Evolutionary conservation across 768 basidiomycete genomes (phyloP).

Genomic region (Tephrocybe sp.): DNA sequence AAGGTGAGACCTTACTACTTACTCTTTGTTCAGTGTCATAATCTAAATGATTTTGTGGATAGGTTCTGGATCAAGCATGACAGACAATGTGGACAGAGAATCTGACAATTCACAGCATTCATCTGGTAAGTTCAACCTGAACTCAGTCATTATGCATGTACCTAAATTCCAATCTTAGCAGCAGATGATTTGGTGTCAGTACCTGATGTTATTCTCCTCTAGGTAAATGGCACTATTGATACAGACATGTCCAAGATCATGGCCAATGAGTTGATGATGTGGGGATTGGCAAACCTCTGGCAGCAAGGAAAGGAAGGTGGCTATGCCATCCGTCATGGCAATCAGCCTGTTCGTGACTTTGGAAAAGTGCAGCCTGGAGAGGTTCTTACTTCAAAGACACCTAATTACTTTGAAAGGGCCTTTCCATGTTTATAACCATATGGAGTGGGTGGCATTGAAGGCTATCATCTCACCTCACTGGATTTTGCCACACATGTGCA

Average conservation of each 20-base stretch:
- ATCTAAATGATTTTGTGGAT: too few species aligned
- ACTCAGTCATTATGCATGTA: too few species aligned
- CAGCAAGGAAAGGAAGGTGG: too few species aligned
- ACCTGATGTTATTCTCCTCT: neutral
- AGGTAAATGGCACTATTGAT: neutral
- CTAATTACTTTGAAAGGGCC: slow-evolving; percentile 8
- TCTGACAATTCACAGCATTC: too few species aligned
- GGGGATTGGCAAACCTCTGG: neutral
- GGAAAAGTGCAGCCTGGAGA: neutral
- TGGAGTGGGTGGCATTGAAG: slow-evolving; percentile 4
- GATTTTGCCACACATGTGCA: slow-evolving; percentile 21
- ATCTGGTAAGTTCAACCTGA: too few species aligned
- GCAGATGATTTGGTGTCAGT: too few species aligned
- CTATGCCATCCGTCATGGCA: slow-evolving; percentile 11
- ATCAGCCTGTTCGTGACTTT: neutral
- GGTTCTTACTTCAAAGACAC: neutral
- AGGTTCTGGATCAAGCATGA: too few species aligned
- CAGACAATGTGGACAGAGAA: too few species aligned
- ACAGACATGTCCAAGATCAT: neutral
- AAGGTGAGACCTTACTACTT: neutral
- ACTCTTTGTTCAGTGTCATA: too few species aligned
- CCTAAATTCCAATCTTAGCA: too few species aligned
- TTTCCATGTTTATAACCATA: slow-evolving; percentile 17
- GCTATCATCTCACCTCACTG: slow-evolving; percentile 4
- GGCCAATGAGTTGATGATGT: neutral